A percentile compares a stretch with the other conserved stretches of the same genome.
These are phyloP conservation scores for Alternaria triticina DNA, from an alignment of 2,329 filamentous ascomycete genomes.

Conservation along the genomic window DNA sequence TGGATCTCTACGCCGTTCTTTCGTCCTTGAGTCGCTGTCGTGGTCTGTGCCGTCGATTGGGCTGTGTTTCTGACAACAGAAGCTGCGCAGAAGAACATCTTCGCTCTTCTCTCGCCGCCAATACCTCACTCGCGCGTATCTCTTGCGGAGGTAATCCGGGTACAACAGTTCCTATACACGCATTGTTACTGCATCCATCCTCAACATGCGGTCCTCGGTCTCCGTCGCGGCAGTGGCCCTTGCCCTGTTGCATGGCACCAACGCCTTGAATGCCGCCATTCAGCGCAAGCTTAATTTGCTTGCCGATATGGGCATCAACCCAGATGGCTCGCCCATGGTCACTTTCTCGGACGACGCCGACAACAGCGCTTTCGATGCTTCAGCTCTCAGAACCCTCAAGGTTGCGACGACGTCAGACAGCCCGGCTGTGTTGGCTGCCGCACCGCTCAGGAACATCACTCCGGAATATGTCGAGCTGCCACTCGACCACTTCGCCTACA, in stretches of 20 bases:
- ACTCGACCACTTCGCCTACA: conserved; percentile 44
- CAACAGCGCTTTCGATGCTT: background rate
- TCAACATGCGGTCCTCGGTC: conserved; percentile 33
- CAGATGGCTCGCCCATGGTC: conserved; percentile 39
- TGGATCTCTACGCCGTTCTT: background rate
- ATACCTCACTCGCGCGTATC: background rate
- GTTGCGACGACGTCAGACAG: conserved; percentile 1
- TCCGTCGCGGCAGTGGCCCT: conserved; percentile 34
- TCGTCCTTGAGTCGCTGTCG: background rate
- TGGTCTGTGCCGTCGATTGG: background rate
- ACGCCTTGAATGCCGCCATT: conserved; percentile 30
- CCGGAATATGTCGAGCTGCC: conserved; percentile 46
- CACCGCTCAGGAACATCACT: conserved; percentile 12
- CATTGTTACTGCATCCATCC: background rate
- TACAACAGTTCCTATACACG: background rate
- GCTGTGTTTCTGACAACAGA: background rate
- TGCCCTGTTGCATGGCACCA: conserved; percentile 27
- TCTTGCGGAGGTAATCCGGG: background rate
- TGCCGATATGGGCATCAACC: conserved; percentile 42
- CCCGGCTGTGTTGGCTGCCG: background rate
- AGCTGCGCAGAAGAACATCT: background rate
- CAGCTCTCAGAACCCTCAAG: conserved; percentile 8
- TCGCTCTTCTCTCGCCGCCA: background rate
- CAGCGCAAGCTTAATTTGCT: conserved; percentile 30
- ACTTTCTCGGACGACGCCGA: background rate